phyloP scores from a whole-genome alignment of 257 asterid genomes.

The Euphrasia confusa region DNA sequence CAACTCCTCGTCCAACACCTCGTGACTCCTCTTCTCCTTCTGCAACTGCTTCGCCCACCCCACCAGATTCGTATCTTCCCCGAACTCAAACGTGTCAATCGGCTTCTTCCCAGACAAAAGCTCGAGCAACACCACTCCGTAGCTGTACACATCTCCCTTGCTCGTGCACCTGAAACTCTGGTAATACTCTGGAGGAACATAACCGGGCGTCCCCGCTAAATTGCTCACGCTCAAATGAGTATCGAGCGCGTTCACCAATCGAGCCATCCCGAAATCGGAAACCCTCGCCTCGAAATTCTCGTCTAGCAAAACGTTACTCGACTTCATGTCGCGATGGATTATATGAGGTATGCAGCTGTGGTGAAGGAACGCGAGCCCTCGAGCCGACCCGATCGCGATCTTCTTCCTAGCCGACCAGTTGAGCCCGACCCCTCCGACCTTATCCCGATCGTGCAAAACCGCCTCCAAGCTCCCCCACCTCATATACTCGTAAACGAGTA shows the following conservation, averaged over 20 bases:
- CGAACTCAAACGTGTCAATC: conserved; percentile 66
- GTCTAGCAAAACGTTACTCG: conserved; percentile 86
- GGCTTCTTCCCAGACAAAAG: conserved; percentile 89
- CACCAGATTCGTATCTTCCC: conserved; percentile 86
- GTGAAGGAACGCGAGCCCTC: conserved; percentile 94
- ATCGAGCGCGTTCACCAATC: conserved; percentile 79
- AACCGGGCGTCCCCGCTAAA: conserved; percentile 93
- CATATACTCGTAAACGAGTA: conserved; percentile 89
- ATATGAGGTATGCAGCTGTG: conserved; percentile 97
- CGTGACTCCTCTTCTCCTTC: conserved; percentile 49
- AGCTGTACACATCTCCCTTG: conserved; percentile 91
- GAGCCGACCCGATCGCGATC: conserved; percentile 79
- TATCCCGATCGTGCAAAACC: conserved; percentile 57
- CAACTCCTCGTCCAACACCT: conserved; percentile 61
- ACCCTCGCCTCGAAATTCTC: conserved; percentile 81
- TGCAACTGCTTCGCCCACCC: conserved; percentile 94
- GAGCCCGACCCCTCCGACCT: conserved; percentile 33
- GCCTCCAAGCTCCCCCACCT: conserved; percentile 84
- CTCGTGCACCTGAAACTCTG: conserved; percentile 95
- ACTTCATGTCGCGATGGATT: conserved; percentile 95
- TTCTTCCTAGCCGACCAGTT: conserved; percentile 75
- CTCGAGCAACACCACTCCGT: conserved; percentile 86
- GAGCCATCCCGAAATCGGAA: conserved; percentile 97
- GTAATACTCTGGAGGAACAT: conserved; percentile 95
- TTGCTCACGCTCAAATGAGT: conserved; percentile 91